Conservation (phyloP, 495 filamentous ascomycete genomes). For the Aspergillus coremiiformis region DNA sequence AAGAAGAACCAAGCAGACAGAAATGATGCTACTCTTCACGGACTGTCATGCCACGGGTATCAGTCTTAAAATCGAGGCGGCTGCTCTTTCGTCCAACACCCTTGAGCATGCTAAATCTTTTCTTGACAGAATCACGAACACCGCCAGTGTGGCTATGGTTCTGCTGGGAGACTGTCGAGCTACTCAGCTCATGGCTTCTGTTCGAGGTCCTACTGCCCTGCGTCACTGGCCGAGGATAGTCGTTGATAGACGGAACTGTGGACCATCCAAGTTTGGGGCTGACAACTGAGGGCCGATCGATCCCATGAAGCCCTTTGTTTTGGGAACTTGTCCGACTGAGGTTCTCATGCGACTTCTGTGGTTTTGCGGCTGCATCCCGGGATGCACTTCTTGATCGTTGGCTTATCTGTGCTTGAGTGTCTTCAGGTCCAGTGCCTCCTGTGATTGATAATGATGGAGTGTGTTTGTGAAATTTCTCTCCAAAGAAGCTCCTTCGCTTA, state of each 20-base stretch:
- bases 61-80: conserved; percentile 34
- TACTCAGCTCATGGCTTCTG: conserved; percentile 7
- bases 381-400: conserved; percentile 27
- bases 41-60: conserved; percentile 24
- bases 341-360: conserved; percentile 31
- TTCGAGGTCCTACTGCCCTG: conserved; percentile 21
- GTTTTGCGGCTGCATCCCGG: conserved; percentile 24
- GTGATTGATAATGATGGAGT: conserved; percentile 29
- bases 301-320: conserved; percentile 18
- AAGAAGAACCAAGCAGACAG: conserved; percentile 2
- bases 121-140: conserved; percentile 41
- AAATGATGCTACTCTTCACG: conserved; percentile 29
- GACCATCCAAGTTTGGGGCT: conserved; percentile 33
- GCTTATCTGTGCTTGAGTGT: conserved; percentile 21
- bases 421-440: conserved; percentile 18
- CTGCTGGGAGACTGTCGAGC: background rate
- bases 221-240: conserved; percentile 34
- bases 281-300: conserved; percentile 17
- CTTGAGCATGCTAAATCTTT: conserved; percentile 40
- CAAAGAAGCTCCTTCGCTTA: conserved; percentile 40
- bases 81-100: conserved; percentile 40
- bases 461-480: conserved; percentile 32
- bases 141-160: conserved; percentile 14
- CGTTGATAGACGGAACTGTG: conserved; percentile 31
- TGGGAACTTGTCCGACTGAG: conserved; percentile 29